Percentiles rank a stretch among this genome's conserved stretches.
These are phyloP conservation scores for Komagataella mondaviorum DNA, from an alignment of 805 yeast genomes.

Conservation along the genomic window DNA sequence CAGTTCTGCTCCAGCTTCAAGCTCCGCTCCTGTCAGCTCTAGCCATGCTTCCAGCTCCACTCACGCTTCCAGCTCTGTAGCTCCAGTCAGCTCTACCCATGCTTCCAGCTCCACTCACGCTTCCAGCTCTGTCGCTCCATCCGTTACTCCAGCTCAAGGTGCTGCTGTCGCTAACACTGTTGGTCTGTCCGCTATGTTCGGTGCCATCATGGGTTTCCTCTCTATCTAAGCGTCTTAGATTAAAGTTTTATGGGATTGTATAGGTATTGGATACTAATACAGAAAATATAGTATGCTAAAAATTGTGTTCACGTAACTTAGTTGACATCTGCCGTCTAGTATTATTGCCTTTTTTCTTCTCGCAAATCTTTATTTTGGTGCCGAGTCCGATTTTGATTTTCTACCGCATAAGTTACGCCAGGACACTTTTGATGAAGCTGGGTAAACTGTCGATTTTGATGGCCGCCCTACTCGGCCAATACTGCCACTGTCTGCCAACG, in stretches of 20 bases:
- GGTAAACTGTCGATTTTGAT: neutral
- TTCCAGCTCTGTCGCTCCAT: neutral
- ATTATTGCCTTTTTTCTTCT: neutral
- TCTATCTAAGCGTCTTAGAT: neutral
- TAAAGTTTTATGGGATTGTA: neutral
- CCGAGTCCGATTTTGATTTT: neutral
- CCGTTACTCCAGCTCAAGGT: neutral
- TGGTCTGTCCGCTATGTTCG: neutral
- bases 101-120: neutral
- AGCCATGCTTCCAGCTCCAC: neutral
- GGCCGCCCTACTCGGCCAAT: neutral
- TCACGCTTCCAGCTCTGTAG: neutral
- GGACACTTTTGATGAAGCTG: neutral
- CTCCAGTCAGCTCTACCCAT: neutral
- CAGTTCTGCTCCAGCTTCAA: neutral
- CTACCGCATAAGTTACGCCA: neutral
- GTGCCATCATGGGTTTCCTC: neutral
- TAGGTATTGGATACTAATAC: neutral
- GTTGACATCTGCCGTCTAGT: neutral
- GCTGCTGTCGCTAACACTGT: neutral
- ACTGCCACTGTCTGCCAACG: neutral
- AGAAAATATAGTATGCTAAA: too few relatives aligned
- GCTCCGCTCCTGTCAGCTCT: neutral
- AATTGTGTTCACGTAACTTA: neutral
- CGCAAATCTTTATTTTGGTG: neutral